Base-by-base conservation (phyloP, 176 grass and related monocot species). In the Bonia amplexicaulis region DNA sequence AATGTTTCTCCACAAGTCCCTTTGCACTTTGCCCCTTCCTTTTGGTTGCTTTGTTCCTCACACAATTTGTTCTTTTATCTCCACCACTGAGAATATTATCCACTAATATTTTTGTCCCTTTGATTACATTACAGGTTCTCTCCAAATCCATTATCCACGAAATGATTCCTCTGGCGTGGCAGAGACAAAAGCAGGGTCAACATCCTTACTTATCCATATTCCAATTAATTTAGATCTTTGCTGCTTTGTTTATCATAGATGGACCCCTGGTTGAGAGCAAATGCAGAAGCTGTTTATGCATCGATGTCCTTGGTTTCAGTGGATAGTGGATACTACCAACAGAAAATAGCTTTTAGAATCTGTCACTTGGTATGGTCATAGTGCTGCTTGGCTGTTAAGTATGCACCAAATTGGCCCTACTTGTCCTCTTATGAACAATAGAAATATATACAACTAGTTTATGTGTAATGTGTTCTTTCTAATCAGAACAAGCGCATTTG, bases 141-240 rank as follows among this genome's bases (percentile, higher is more conserved):
- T 79, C 76, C 76, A 80, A 87, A 87, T 74, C 71, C 85, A 73
- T 82, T 75, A 87, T 75, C 78, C 77, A 16, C 4, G 60, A 67
- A 74, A 81, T 81, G 76, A 86, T 87, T 81, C 85, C 66, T 63
- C 78, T 81, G 46, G 78, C 70, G 85, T 87, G 85, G 85, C 85
- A 66, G 7, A 25, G 46, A 87, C 85, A 74, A 81, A 87, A 61
- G 25, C 78, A 46, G 61, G 48, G 78, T 76, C 85, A 81, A 40
- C 78, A 81, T 76, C 78, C 61, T 31, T 45, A 39, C 71, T 37
- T 23, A 37, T 40, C 69, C 47, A 81, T 31, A 66, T 87, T 57
- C 60, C 70, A 54, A 61, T 61, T 61, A 66, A 25, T 74, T 46
- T 46, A 35, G 16, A n/a, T 48, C 26, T 72, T 71, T 74, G 78